Base-by-base conservation (phyloP, 1,139 yeast genomes). In the Saccharomyces hybrid region DNA sequence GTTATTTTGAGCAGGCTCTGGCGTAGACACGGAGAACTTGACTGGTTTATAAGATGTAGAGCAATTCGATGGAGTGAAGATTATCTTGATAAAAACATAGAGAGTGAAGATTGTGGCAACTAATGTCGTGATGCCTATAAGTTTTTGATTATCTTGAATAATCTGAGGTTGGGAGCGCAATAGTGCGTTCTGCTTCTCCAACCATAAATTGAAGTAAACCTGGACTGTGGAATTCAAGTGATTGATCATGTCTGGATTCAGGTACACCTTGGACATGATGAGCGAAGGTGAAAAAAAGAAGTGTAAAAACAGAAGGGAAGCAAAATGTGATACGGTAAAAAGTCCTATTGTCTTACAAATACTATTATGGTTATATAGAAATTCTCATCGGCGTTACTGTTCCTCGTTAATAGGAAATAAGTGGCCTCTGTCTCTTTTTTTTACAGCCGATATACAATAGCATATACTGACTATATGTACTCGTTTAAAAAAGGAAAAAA, bases 1-100 rank as follows among this genome's bases (percentile, higher is more conserved):
- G 68, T 89, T 95, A 4, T 91, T 90, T 63, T 83, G 80, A 9
- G 96, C 95, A 64, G 88, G 93, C 59, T 82, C 89, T 2, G 97
- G 97, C 41, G 85, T 74, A 5, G 83, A 78, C 12, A 85, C 66
- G 49, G 78, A 76, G 61, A 86, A 76, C 60, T 78, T 82, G 38
- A 72, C 62, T 16, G 80, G 75, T 48, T 69, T 73, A 49, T 73
- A 76, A 6, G 59, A 59, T 6, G 64, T 61, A 11, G 47, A 47
- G 16, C 19, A 34, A 19, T 51, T 52, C 16, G 58, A 38, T 12
- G 56, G 19, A 24, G 53, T 47, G 51, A 62, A 59, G n/a, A 61
- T 48, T 55, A 60, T 51, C 51, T 56, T 58, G 53, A 27, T 16
- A 8, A 61, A 56, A 5, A 64, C 56, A 51, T 59, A 65, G 5